Evolutionary conservation across 352 stramenopile genomes (phyloP).

Genomic region (Globisporangium nagaii): DNA sequence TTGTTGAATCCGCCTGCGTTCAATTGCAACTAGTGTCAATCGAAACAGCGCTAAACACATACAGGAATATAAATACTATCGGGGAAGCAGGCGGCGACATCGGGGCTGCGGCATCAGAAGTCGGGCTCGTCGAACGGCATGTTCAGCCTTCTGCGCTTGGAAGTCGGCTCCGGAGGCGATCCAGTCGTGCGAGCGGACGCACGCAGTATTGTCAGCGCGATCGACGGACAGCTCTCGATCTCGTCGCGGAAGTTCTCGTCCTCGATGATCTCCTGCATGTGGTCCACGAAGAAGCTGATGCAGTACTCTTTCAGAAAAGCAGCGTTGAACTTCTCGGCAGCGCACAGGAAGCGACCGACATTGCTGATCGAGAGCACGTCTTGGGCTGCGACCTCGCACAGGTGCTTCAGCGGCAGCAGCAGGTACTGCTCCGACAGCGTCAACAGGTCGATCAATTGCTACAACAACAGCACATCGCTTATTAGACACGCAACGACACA

Average conservation of each 20-base stretch:
- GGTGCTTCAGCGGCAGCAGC: conserved; percentile 63
- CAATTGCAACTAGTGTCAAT: conserved; percentile 3
- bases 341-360: conserved; percentile 70
- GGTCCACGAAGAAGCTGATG: conserved; percentile 68
- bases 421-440: conserved; percentile 81
- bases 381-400: conserved; percentile 70
- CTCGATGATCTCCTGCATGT: conserved; percentile 76
- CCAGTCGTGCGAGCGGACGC: conserved; percentile 34
- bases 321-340: conserved; percentile 82
- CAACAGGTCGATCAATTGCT: conserved; percentile 85
- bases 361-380: conserved; percentile 71
- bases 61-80: conserved; percentile 33
- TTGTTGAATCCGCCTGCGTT: conserved; percentile 1
- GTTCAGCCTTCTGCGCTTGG: conserved; percentile 72
- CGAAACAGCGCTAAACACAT: conserved; percentile 10
- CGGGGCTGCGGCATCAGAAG: conserved; percentile 28
- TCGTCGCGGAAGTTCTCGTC: conserved; percentile 81
- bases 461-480: conserved; percentile 5
- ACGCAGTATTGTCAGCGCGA: conserved; percentile 75
- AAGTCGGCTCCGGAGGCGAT: conserved; percentile 28
- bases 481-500: neutral
- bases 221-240: conserved; percentile 67
- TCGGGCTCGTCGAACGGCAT: conserved; percentile 80
- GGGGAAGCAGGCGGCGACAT: conserved; percentile 9
- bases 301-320: conserved; percentile 79